A percentile compares a stretch with the other conserved stretches of the same genome.
These are phyloP conservation scores for Globisporangium lucens DNA, from an alignment of 352 stramenopile genomes.

Conservation along the genomic window DNA sequence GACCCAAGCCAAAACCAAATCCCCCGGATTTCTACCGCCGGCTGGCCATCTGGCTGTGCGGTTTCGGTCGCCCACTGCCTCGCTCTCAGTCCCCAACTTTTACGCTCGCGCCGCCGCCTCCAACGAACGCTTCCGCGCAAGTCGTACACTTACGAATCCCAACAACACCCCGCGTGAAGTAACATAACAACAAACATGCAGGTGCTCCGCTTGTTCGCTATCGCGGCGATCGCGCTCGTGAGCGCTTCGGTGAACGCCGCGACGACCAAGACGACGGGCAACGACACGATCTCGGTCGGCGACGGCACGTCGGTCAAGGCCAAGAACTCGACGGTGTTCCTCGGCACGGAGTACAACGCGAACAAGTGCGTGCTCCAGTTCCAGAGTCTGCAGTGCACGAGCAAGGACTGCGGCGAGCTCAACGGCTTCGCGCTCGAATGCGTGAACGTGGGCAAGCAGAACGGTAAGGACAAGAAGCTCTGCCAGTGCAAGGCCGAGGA, in stretches of 20 bases:
- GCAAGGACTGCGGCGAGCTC: conserved; percentile 51
- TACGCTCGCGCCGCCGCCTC: conserved; percentile 10
- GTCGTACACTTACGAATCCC: conserved; percentile 9
- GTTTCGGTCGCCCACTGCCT: not conserved
- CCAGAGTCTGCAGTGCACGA: conserved; percentile 50
- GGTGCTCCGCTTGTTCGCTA: conserved; percentile 7
- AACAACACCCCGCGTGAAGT: not conserved
- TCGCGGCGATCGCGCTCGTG: conserved; percentile 18
- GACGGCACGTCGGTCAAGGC: conserved; percentile 57
- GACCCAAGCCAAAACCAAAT: too few species aligned
- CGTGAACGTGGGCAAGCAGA: conserved; percentile 49
- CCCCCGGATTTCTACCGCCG: not conserved
- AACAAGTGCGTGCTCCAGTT: conserved; percentile 69
- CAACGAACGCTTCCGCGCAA: not conserved
- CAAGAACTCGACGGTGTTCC: conserved; percentile 49
- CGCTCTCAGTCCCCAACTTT: conserved; percentile 19
- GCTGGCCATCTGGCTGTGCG: too few species aligned
- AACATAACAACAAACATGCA: conserved; percentile 14
- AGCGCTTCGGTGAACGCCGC: not conserved
- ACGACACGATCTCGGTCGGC: conserved; percentile 54
- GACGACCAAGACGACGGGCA: conserved; percentile 16
- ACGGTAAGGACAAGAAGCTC: conserved; percentile 65
- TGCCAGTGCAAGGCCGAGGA: conserved; percentile 53
- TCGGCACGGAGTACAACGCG: conserved; percentile 70
- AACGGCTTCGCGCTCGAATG: conserved; percentile 74